A percentile compares a stretch with the other conserved stretches of the same genome.
phyloP scores from a whole-genome alignment of 1,284 basidiomycete species.

The Ganoderma boninense region DNA sequence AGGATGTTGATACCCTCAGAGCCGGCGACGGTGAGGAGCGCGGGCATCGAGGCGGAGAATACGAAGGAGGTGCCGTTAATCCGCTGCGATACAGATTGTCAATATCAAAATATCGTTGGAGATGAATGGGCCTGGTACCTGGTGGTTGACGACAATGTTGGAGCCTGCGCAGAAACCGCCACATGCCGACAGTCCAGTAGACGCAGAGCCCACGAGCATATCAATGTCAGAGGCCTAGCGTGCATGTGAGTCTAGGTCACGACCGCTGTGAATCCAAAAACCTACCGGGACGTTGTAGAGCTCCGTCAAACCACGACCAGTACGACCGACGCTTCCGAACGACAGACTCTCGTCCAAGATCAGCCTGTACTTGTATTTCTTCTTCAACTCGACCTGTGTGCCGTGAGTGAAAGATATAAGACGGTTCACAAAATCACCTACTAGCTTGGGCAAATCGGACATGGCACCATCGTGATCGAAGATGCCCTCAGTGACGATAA shows the following conservation, averaged over 20 bases:
- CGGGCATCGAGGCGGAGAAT: slow-evolving; percentile 95
- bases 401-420: not conserved
- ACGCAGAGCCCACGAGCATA: slow-evolving; percentile 88
- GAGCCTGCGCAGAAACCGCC: slow-evolving; percentile 98
- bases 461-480: slow-evolving; percentile 96
- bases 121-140: slow-evolving; percentile 53
- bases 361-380: slow-evolving; percentile 95
- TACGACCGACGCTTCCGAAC: slow-evolving; percentile 92
- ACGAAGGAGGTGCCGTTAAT: slow-evolving; percentile 98
- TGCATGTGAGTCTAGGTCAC: not conserved
- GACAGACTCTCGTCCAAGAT: slow-evolving; percentile 96
- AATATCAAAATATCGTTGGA: not conserved
- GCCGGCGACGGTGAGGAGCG: slow-evolving; percentile 88
- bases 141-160: slow-evolving; percentile 85
- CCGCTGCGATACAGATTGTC: slow-evolving; percentile 58
- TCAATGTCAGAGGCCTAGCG: slow-evolving; percentile 75
- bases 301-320: slow-evolving; percentile 95
- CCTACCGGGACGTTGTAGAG: slow-evolving; percentile 89
- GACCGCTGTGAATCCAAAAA: slow-evolving; percentile 14
- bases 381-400: slow-evolving; percentile 88
- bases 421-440: slow-evolving; percentile 49
- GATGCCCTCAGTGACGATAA: slow-evolving; percentile 97
- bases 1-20: slow-evolving; percentile 88
- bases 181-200: slow-evolving; percentile 83
- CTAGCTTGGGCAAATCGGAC: slow-evolving; percentile 90